Base-by-base conservation (phyloP, 495 filamentous ascomycete species). In the Talaromyces proteolyticus region DNA sequence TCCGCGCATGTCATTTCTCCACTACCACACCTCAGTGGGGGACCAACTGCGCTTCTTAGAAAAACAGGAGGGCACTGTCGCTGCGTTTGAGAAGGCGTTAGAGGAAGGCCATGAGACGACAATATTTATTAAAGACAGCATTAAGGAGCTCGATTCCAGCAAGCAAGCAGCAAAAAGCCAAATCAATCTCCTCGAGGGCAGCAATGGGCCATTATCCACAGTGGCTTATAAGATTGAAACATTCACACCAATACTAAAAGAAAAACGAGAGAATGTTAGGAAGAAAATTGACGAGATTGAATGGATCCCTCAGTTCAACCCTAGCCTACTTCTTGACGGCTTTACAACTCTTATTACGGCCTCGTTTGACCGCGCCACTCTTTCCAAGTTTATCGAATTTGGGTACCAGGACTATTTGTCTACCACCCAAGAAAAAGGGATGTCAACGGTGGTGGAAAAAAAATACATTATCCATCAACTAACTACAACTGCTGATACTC, bases 391-490 rank as follows among this genome's bases (percentile, higher is more conserved):
- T 34, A 4, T 34, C 4, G 8, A 34, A 4, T 34, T 34, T 4
- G 29, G 29, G 14, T 34, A 34, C 29, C 29, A 34, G 29, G 29
- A 34, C 29, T 34, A 34, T 34, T 34, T 34, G 29, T 34, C 29
- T 34, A 34, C 29, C 29, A 34, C 29, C 29, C 29, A 34, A 34
- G 29, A 34, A 4, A 8, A 34, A 10, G 29, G 29, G 2, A 34
- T 34, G 29, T 34, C 29, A 34, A 34, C 29, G 4, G 29, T 34
- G 23, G 26, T 48, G 22, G 36, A 36, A 34, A 48, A 34, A 25
- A 18, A 48, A 29, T 38, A 19, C 25, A 48, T 49, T 20, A 42
- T 49, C 25, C n/a, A 42, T 34, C 47, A 49, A 23, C 20, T 41
- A 2, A 42, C 29, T 19, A 49, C 47, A 11, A 40, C 29, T 6